Evolutionary conservation across 177 flowering plant species (phyloP).

Genomic region (Vitis hybrid): DNA sequence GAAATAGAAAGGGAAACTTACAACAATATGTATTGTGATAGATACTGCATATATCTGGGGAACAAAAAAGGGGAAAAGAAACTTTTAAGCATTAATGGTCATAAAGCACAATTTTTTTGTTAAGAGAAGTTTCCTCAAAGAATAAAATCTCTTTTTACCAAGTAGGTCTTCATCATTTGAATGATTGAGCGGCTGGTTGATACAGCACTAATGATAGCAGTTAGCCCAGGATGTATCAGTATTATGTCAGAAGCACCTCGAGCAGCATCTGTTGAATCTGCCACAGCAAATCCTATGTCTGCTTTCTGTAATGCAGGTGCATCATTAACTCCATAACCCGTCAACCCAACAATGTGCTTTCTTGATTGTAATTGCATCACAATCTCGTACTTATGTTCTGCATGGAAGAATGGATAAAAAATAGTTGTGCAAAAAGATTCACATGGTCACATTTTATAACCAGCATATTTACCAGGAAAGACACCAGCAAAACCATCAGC

Average conservation of each 20-base stretch:
- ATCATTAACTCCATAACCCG: conserved; percentile 21
- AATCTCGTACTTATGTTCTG: conserved; percentile 13
- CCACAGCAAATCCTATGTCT: too few relatives aligned
- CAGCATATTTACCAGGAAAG: conserved; percentile 11
- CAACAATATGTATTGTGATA: conserved; percentile 18
- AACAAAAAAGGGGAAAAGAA: not conserved
- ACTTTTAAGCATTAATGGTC: not conserved
- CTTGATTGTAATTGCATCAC: conserved; percentile 11
- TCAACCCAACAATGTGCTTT: conserved; percentile 17
- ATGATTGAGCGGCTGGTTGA: conserved; percentile 7
- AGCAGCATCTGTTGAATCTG: too few relatives aligned
- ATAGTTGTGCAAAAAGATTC: too few relatives aligned
- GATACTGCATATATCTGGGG: conserved; percentile 21
- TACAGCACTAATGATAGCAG: conserved; percentile 16
- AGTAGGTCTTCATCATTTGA: not conserved
- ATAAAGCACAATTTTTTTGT: too few relatives aligned
- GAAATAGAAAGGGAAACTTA: not conserved
- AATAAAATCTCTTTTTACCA: not conserved
- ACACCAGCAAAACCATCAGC: conserved; percentile 11
- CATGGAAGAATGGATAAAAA: too few relatives aligned
- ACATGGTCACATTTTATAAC: too few relatives aligned
- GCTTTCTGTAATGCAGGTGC: too few relatives aligned
- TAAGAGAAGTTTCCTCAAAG: too few relatives aligned
- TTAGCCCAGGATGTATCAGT: not conserved
- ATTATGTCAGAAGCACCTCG: too few relatives aligned